Conservation (phyloP, 2,329 filamentous ascomycete genomes). For the Akanthomyces muscarius region DNA sequence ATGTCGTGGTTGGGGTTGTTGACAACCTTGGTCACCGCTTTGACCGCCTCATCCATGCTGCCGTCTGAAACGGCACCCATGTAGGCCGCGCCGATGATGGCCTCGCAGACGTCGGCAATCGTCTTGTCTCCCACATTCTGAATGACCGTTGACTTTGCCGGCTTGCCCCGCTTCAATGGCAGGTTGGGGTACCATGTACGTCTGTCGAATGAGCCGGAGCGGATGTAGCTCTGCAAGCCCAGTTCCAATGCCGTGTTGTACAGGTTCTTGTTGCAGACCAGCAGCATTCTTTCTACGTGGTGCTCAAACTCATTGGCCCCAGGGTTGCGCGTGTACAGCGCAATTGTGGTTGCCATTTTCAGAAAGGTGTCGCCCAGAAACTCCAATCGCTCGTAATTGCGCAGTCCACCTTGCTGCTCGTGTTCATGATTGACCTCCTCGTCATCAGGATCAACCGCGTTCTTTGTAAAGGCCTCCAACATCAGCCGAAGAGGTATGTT, state of each 20-base stretch:
- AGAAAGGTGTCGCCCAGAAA: slow-evolving; percentile 91
- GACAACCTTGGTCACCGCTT: slow-evolving; percentile 66
- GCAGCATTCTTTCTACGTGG: slow-evolving; percentile 84
- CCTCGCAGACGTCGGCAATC: slow-evolving; percentile 91
- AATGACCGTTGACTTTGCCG: slow-evolving; percentile 37
- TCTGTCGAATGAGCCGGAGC: slow-evolving; percentile 76
- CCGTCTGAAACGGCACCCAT: slow-evolving; percentile 40
- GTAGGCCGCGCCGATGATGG: slow-evolving; percentile 83
- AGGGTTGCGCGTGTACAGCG: slow-evolving; percentile 72
- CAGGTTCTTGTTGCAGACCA: slow-evolving; percentile 89
- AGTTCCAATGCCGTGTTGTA: slow-evolving; percentile 70
- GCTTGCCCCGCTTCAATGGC: slow-evolving; percentile 69
- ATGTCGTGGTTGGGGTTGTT: slow-evolving; percentile 66
- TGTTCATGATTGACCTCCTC: slow-evolving; percentile 69
- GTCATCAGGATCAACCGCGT: slow-evolving; percentile 79
- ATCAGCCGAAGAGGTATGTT: slow-evolving; percentile 64
- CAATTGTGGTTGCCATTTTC: slow-evolving; percentile 92
- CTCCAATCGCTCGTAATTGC: slow-evolving; percentile 91
- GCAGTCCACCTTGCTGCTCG: slow-evolving; percentile 69
- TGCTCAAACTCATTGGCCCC: slow-evolving; percentile 79
- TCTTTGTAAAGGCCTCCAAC: slow-evolving; percentile 87
- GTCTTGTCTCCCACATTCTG: slow-evolving; percentile 82
- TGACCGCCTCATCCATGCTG: slow-evolving; percentile 55
- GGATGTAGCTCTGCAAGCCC: slow-evolving; percentile 68
- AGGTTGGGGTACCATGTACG: slow-evolving; percentile 87